These are phyloP conservation scores for Plenodomus tracheiphilus DNA, from an alignment of 2,329 filamentous ascomycete genomes.

Conservation along the genomic window DNA sequence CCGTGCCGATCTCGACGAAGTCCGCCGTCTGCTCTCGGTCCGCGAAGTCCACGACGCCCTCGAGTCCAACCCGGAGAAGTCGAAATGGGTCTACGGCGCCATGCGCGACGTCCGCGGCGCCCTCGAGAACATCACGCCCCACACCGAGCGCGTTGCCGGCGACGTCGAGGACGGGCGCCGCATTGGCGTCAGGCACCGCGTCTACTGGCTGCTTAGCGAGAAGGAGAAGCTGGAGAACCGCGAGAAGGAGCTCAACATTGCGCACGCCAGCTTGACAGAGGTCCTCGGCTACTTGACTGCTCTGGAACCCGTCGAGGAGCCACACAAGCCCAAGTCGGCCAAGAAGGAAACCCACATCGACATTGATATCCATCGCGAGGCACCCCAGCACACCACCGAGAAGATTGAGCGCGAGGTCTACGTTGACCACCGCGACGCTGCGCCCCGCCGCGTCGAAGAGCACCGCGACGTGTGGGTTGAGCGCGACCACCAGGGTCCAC, in stretches of 20 bases:
- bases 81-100: constrained; percentile 43
- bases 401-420: constrained; percentile 34
- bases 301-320: constrained; percentile 36
- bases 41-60: constrained; percentile 45
- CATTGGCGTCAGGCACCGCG: constrained; percentile 41
- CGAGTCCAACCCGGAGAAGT: constrained; percentile 41
- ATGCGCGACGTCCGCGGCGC: constrained; percentile 44
- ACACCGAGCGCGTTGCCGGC: constrained; percentile 40
- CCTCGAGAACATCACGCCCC: constrained; percentile 43
- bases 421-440: constrained; percentile 28
- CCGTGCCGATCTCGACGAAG: constrained; percentile 43
- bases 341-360: constrained; percentile 35
- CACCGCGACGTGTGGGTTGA: constrained; percentile 35
- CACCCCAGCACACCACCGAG: constrained; percentile 24
- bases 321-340: constrained; percentile 22
- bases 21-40: constrained; percentile 42
- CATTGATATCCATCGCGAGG: constrained; percentile 33
- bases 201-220: constrained; percentile 46
- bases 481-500: constrained; percentile 29
- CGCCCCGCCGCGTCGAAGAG: constrained; percentile 32
- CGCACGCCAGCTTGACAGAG: constrained; percentile 41
- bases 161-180: constrained; percentile 41
- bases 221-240: constrained; percentile 45
- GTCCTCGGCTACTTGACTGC: constrained; percentile 41
- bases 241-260: constrained; percentile 40